Conservation (phyloP, 2,329 filamentous ascomycete species). For the Thielaviopsis musarum region DNA sequence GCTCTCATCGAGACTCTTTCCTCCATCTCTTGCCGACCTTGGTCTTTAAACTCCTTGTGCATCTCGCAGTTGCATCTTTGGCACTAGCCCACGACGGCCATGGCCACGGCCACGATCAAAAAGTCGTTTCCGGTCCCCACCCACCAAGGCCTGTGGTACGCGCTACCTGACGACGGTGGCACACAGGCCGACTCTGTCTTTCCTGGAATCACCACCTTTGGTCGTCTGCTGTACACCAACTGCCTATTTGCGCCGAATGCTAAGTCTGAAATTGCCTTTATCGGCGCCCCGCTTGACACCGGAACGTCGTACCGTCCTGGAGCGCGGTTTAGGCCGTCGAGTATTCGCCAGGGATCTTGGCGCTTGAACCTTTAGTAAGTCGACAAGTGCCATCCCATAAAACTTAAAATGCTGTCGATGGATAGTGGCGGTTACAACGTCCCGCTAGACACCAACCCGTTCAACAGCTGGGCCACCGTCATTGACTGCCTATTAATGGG, state of each 20-base stretch:
- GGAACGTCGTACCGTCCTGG: conserved; percentile 73
- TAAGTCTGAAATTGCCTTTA: conserved; percentile 72
- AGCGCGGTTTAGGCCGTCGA: conserved; percentile 68
- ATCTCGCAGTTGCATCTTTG: conserved; percentile 28
- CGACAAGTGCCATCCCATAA: neutral
- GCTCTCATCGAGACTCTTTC: neutral
- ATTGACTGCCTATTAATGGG: conserved; percentile 54
- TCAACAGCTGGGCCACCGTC: conserved; percentile 64
- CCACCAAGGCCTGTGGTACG: conserved; percentile 66
- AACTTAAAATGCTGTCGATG: neutral
- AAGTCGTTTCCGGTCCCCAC: conserved; percentile 52
- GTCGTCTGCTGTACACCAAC: conserved; percentile 58
- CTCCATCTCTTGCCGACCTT: conserved; percentile 14
- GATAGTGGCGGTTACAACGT: conserved; percentile 73
- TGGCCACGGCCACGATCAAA: conserved; percentile 35
- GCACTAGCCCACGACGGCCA: conserved; percentile 37
- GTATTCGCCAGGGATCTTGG: conserved; percentile 73
- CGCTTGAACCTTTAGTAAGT: conserved; percentile 73
- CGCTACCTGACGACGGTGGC: conserved; percentile 68
- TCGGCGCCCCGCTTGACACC: conserved; percentile 73
- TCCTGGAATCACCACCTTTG: conserved; percentile 76
- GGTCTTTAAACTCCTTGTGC: conserved; percentile 18
- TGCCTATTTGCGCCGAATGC: conserved; percentile 55
- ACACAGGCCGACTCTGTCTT: conserved; percentile 75
- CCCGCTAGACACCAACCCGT: conserved; percentile 61